Evolutionary conservation across 768 basidiomycete species (phyloP), one percentile per base, ranked within the genome.

Genomic region (Pisolithus tinctorius): DNA sequence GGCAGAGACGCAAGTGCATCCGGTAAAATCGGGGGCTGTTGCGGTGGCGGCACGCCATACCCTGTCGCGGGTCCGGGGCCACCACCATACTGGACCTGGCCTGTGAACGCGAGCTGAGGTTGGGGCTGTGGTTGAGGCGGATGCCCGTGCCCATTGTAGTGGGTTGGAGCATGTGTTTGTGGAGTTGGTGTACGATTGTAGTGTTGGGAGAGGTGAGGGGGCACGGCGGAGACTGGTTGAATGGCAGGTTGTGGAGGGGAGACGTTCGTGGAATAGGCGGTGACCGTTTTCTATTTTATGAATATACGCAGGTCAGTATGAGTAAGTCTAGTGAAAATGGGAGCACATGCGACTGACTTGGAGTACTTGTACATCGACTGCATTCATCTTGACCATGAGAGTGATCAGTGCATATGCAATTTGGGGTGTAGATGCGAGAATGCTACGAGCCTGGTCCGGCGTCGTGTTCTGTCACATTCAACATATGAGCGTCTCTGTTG

Each of bases 321-420:
- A 46, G 45, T n/a, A 17, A 20, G 26, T 20, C 26, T 17, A 11
- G 44, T 27, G 11, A 17, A 11, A 34, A 34, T 37, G 0, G n/a
- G 9, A 39, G 13, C 30, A 31, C 25, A 7, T 27, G 37, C 11
- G 5, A 59, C 71, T 38, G 53, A 87, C 87, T 73, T 88, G 85
- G 56, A 88, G 80, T 6, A 88, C 85, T 42, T 88, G 82, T 45
- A 86, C 73, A 45, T 88, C 81, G 37, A 89, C 74, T 0, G 84
- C 84, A 51, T 84, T 82, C 69, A 89, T 80, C 50, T 79, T 80
- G 20, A 88, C 86, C 85, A 89, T 87, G 36, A 88, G 77, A 0
- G 77, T 76, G 52, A 90, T 85, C 0, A 90, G 71, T 2, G 84
- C 85, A 64, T 87, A 88, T 0, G 86, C 81, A 50, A 90, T 87